Base-by-base conservation (phyloP, 768 basidiomycete genomes). In the Royoungia palumana region DNA sequence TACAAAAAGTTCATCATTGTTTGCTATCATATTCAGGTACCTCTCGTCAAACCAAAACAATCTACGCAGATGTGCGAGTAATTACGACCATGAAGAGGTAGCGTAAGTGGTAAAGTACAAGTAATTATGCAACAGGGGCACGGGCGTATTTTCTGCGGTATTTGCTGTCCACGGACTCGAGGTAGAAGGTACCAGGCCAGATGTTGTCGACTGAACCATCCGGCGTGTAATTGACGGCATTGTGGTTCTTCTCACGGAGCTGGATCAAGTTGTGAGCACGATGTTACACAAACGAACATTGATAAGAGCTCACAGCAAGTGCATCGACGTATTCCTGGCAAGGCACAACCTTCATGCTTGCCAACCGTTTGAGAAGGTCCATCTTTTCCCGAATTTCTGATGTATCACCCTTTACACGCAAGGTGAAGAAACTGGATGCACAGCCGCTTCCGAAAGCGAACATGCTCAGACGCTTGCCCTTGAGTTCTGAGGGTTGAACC, bases 231-330 rank as follows among this genome's bases (percentile, higher is more conserved):
- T 82, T 76, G 21, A 77, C 82, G 14, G 90, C 83, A 60, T 94
- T 95, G 78, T 97, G 94, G 78, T 94, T 95, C 73, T 89, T 85
- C 74, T 98, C 95, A 35, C 95, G 90, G 44, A 97, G 84, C 94
- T 94, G 57, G 12, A 25, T n/a, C 32, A 4, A 20, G 12, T 9
- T 10, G 17, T 59, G 25, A 60, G 45, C 16, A 12, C 11, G 2
- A 12, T 17, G 4, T 22, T 22, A 14, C 10, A 5, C 2, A 37
- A 1, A 20, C 8, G 11, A 21, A 17, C 2, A 10, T 8, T 17
- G 10, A 20, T 6, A 4, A 16, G 13, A 14, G 70, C 83, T 50
- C 63, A 90, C 86, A 63, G 73, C 63, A 41, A 92, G 81, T 38
- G 92, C 85, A 57, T 86, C 83, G 17, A 96, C 88, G 62, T 94